Evolutionary conservation across 768 basidiomycete genomes (phyloP), one percentile per base, ranked within the genome.

Genomic region (Cubamyces sp.): DNA sequence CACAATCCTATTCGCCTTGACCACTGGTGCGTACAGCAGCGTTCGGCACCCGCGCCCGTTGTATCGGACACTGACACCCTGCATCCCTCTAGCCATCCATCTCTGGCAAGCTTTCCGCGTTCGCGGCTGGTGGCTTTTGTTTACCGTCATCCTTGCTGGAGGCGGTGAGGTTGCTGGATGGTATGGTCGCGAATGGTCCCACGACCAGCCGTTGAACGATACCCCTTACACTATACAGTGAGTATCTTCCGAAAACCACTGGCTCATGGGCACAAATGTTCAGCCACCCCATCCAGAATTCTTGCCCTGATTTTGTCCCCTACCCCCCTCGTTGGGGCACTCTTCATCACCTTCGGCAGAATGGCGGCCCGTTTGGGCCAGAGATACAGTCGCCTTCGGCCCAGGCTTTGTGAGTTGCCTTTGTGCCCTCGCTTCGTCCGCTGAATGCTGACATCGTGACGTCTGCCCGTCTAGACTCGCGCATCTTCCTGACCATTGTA

Each of bases 171-270:
- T 77, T 4, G 47, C 78, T 3, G 78, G 79, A 0, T 79, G 77
- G 78, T 49, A 58, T 18, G 77, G 64, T 0, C 65, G 78, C 16
- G 56, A 74, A 12, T 77, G 75, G 76, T 73, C 71, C 11, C 70
- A 66, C 56, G 64, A 69, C 19, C 66, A 71, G 28, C 69, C 71
- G 0, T 28, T 65, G 4, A 40, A 62, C 15, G 54, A 68, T 23
- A 66, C 70, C 30, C 70, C 79, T 0, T 82, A 75, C 66, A 60
- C 78, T 41, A 78, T 79, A 58, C 79, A 81, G 74, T 54, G 40
- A 54, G 41, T 23, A 23, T 40, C n/a, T 40, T 39, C n/a, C 51
- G 16, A 26, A 15, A 2, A 8, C 23, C 47, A 23, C 23, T 23
- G 18, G 25, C 12, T 11, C 8, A 11, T 34, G 34, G 9, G 34